phyloP scores from a whole-genome alignment of 2,329 filamentous ascomycete species.

The Colletotrichum sp. region DNA sequence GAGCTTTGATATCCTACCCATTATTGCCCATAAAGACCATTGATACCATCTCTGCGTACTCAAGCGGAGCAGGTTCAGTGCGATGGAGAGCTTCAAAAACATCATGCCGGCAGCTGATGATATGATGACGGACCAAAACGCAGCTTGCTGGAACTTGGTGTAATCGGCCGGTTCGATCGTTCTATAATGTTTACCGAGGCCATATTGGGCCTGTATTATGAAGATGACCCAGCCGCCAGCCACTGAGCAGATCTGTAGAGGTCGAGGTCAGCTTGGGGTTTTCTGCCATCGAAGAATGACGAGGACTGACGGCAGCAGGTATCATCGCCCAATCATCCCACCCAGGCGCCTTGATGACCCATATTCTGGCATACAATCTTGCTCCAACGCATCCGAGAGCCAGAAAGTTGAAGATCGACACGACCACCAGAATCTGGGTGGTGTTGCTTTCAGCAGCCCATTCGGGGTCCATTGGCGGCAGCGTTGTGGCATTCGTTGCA shows the following conservation, averaged over 20 bases:
- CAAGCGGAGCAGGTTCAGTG: slow-evolving; percentile 23
- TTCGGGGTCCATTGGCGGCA: slow-evolving; percentile 5
- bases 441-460: slow-evolving; percentile 29
- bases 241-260: slow-evolving; percentile 28
- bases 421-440: slow-evolving; percentile 24
- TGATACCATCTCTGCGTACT: slow-evolving; percentile 28
- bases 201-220: slow-evolving; percentile 46
- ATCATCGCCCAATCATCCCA: slow-evolving; percentile 25
- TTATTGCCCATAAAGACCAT: slow-evolving; percentile 24
- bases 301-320: slow-evolving; percentile 20
- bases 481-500: background rate
- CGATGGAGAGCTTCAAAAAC: slow-evolving; percentile 28
- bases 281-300: too few species aligned
- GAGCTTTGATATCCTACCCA: background rate
- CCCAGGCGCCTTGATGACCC: background rate
- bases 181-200: slow-evolving; percentile 48
- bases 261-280: background rate
- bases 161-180: slow-evolving; percentile 38
- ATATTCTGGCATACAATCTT: background rate
- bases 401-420: slow-evolving; percentile 4
- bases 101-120: slow-evolving; percentile 33
- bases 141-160: slow-evolving; percentile 40
- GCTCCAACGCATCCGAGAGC: background rate
- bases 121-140: slow-evolving; percentile 46
- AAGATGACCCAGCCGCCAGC: slow-evolving; percentile 38